Base-by-base conservation (phyloP, 1,139 yeast genomes). In the Saccharomyces pastorianus region DNA sequence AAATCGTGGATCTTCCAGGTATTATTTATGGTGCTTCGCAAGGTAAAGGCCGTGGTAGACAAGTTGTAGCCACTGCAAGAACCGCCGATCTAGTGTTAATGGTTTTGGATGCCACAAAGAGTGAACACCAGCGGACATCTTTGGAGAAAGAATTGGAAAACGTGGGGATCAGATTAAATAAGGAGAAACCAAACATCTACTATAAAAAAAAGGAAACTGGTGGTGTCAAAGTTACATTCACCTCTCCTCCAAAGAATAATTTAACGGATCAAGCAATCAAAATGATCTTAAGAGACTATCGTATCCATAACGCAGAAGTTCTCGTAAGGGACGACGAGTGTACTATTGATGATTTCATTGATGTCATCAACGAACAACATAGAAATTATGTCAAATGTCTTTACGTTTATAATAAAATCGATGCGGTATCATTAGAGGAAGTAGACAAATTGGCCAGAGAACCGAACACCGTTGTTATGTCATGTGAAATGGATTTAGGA, bases 31-130 rank as follows among this genome's bases (percentile, higher is more conserved):
- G 98, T 46, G 99, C 99, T 13, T 79, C 96, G 29, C 96, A 88
- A 68, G 99, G 99, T 65, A 90, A 91, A 70, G 99, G 99, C 64
- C 82, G 99, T 71, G 99, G 99, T 57, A 79, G 96, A 64, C 98
- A 93, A 69, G 99, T 93, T 48, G 91, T 93, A 61, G 88, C 98
- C 1, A 95, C 96, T 1, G 96, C 97, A 0, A 84, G 95, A 71
- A 93, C 99, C 0, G 90, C 97, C 0, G 98, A 93, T 68, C 75
- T 93, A 67, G 85, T 93, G 59, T 74, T 93, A 67, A 93, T 93
- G 96, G 93, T 93, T 53, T 73, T 93, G 61, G 99, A 93, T 73
- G 97, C 98, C 2, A 91, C 98, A 2, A 93, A 93, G 71, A 88
- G 95, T 46, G 83, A 83, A 42, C 90, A 91, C 62, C 99, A 93